phyloP scores from a whole-genome alignment of 257 asterid genomes.

The Linderniella brevidens region DNA sequence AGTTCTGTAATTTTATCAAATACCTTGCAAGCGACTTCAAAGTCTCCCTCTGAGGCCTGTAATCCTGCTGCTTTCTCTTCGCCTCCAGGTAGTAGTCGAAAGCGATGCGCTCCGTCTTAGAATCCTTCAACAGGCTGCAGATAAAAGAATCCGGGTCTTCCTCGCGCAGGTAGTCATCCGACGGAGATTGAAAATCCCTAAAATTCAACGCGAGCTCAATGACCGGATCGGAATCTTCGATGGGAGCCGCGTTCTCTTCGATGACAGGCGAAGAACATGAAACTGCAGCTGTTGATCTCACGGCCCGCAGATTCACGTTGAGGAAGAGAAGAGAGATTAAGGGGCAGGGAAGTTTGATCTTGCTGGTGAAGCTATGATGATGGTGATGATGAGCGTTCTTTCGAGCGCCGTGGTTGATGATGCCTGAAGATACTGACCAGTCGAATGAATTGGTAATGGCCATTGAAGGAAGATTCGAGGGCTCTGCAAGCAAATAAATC shows the following conservation, averaged over 20 bases:
- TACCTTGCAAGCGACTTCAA: constrained; percentile 57
- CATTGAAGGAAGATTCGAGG: constrained; percentile 16
- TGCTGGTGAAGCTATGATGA: constrained; percentile 12
- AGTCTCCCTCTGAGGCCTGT: constrained; percentile 37
- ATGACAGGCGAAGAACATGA: constrained; percentile 43
- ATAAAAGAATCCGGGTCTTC: constrained; percentile 42
- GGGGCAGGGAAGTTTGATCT: constrained; percentile 12
- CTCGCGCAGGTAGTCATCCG: constrained; percentile 14
- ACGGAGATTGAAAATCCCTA: constrained; percentile 17
- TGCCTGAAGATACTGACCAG: constrained; percentile 31
- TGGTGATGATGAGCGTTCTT: constrained; percentile 9
- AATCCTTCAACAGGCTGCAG: constrained; percentile 41
- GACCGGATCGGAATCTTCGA: constrained; percentile 13
- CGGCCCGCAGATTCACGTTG: constrained; percentile 22
- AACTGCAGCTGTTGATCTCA: constrained; percentile 25
- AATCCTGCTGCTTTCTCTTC: constrained; percentile 22
- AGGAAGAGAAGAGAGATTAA: constrained; percentile 26
- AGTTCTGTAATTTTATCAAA: constrained; percentile 32
- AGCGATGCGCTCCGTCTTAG: constrained; percentile 42
- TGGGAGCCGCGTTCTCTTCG: constrained; percentile 13
- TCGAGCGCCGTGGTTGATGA: constrained; percentile 14
- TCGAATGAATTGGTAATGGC: constrained; percentile 47
- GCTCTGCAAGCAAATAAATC: not conserved
- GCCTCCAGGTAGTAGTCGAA: constrained; percentile 44
- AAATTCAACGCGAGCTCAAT: constrained; percentile 27